These are phyloP conservation scores for Aureobasidium sp. DNA, from an alignment of 2,329 filamentous ascomycete genomes.

Conservation along the genomic window DNA sequence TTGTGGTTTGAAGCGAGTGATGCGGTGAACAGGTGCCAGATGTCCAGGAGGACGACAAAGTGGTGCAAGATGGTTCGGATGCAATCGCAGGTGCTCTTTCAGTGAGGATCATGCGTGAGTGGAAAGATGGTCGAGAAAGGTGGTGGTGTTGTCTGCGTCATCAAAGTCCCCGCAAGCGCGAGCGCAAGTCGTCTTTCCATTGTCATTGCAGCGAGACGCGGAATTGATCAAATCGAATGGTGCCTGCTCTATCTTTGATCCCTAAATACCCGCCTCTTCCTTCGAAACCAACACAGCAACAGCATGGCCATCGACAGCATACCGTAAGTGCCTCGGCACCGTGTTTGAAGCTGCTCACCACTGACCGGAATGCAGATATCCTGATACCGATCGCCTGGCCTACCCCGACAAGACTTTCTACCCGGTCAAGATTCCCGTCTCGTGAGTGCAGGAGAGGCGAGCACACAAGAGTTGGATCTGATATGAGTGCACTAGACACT, in stretches of 20 bases:
- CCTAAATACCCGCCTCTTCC: not conserved
- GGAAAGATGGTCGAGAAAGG: not conserved
- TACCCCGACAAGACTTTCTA: constrained; percentile 38
- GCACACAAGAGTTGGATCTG: constrained; percentile 16
- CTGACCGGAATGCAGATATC: constrained; percentile 28
- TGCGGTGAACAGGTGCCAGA: not conserved
- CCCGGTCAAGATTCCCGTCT: constrained; percentile 39
- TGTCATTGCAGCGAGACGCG: not conserved
- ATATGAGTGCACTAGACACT: constrained; percentile 50
- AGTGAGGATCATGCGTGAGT: not conserved
- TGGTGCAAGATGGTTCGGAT: too few relatives aligned
- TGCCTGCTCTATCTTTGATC: not conserved
- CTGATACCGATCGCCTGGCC: constrained; percentile 38
- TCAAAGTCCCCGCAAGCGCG: not conserved
- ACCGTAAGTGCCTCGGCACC: constrained; percentile 16
- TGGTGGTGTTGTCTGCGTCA: constrained; percentile 1
- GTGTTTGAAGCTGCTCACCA: not conserved
- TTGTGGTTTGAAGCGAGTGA: not conserved
- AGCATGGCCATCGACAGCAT: constrained; percentile 25
- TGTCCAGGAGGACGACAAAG: too few relatives aligned
- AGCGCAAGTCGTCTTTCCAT: not conserved
- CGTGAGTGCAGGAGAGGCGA: constrained; percentile 31
- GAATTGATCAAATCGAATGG: not conserved
- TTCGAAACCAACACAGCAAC: not conserved
- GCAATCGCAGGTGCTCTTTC: not conserved